Conservation (phyloP, 306 rosid genomes). For the Gleditsia sinensis region DNA sequence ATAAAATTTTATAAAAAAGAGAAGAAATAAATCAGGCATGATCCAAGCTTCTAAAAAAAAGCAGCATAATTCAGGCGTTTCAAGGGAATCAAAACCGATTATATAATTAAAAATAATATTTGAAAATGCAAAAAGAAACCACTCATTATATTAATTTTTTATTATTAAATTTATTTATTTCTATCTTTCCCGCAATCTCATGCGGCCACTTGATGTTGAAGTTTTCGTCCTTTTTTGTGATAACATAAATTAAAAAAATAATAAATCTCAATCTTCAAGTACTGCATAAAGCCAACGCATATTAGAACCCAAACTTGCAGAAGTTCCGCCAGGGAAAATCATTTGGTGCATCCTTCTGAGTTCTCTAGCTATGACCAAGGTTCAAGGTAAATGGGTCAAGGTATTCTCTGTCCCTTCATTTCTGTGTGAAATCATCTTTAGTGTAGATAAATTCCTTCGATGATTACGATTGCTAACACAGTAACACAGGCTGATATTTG, state of each 20-base stretch:
- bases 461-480: neutral
- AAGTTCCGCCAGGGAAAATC: neutral
- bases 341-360: neutral
- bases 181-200: neutral
- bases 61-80: conserved; percentile 24
- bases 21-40: no score
- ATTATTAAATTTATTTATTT: neutral
- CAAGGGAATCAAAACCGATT: neutral
- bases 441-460: neutral
- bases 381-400: conserved; percentile 74
- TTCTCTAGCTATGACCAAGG: conserved; percentile 51
- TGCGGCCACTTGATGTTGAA: neutral
- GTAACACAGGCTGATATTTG: neutral
- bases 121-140: neutral
- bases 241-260: neutral
- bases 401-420: conserved; percentile 35
- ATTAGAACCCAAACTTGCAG: neutral
- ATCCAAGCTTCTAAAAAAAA: no score
- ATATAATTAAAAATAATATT: neutral
- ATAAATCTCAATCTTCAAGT: neutral
- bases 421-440: neutral
- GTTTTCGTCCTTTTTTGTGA: neutral
- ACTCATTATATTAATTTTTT: neutral
- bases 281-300: neutral
- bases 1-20: no score